These are phyloP conservation scores for Syncephalastrum contaminatum DNA, from an alignment of 371 early-diverging fungal species.

Conservation along the genomic window DNA sequence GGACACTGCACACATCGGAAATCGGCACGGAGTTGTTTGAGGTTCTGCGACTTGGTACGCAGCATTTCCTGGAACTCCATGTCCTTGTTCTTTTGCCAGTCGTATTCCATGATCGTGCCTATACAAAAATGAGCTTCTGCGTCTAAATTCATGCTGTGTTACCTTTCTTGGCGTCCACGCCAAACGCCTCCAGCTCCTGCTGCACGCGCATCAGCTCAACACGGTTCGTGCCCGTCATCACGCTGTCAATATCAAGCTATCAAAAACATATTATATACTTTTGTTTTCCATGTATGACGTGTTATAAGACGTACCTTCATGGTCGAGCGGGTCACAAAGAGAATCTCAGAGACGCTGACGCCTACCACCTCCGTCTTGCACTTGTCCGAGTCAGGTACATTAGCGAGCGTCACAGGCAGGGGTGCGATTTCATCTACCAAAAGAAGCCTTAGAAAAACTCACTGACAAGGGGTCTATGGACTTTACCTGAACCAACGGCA, in stretches of 20 bases:
- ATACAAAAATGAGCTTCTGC: no score
- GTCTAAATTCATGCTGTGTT: slow-evolving; percentile 3
- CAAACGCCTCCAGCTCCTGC: slow-evolving; percentile 58
- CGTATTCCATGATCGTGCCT: slow-evolving; percentile 49
- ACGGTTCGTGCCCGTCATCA: slow-evolving; percentile 48
- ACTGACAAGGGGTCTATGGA: not conserved
- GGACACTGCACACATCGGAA: slow-evolving; percentile 87
- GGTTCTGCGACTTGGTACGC: slow-evolving; percentile 44
- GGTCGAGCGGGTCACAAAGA: slow-evolving; percentile 55
- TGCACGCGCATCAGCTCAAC: slow-evolving; percentile 45
- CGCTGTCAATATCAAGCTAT: slow-evolving; percentile 51
- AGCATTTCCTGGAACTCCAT: slow-evolving; percentile 81
- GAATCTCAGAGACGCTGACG: slow-evolving; percentile 64
- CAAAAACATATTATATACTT: slow-evolving; percentile 6
- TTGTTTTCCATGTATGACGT: not conserved
- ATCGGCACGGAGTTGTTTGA: slow-evolving; percentile 36
- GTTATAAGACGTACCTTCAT: slow-evolving; percentile 36
- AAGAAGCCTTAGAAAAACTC: not conserved
- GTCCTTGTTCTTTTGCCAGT: slow-evolving; percentile 78
- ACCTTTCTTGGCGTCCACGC: slow-evolving; percentile 44
- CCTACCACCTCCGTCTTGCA: slow-evolving; percentile 49
- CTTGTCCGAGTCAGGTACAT: slow-evolving; percentile 45
- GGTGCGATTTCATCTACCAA: slow-evolving; percentile 41
- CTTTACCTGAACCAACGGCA: slow-evolving; percentile 10
- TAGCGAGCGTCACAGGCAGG: slow-evolving; percentile 64